Evolutionary conservation across 495 filamentous ascomycete genomes (phyloP).

Genomic region (Corynascus novoguineensis): DNA sequence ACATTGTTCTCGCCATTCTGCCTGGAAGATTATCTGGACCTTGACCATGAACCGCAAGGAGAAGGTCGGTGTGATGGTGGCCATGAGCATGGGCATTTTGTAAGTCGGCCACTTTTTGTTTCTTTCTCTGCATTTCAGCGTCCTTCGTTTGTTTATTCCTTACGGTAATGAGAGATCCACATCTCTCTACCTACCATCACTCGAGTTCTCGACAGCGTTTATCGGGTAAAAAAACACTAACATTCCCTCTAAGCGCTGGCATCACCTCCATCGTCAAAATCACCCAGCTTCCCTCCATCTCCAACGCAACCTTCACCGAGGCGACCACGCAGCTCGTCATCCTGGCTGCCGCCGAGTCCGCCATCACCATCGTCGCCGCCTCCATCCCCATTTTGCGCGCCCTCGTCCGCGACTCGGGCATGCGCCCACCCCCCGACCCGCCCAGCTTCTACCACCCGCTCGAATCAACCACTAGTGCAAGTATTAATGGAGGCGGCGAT

Average conservation of each 20-base stretch:
- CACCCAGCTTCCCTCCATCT: slow-evolving; percentile 28
- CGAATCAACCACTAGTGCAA: no score
- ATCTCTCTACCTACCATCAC: neutral
- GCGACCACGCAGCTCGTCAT: slow-evolving; percentile 27
- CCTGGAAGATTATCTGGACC: slow-evolving; percentile 26
- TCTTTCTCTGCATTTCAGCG: neutral
- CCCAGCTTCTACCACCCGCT: slow-evolving; percentile 12
- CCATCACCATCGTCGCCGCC: slow-evolving; percentile 31
- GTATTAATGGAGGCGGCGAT: no score
- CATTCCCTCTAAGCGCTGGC: neutral
- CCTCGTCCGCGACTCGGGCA: slow-evolving; percentile 26
- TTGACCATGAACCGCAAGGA: slow-evolving; percentile 23
- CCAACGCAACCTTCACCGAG: slow-evolving; percentile 23
- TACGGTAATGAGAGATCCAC: no score
- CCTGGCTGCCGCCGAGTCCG: slow-evolving; percentile 25
- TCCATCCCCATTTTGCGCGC: slow-evolving; percentile 31
- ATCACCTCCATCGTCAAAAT: slow-evolving; percentile 22
- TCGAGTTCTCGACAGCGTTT: no score
- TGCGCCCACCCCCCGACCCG: slow-evolving; percentile 22
- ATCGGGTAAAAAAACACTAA: neutral
- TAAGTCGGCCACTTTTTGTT: neutral
- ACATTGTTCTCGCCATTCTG: slow-evolving; percentile 23
- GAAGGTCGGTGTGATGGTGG: slow-evolving; percentile 21
- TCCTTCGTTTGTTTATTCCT: neutral
- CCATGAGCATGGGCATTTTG: slow-evolving; percentile 29